phyloP scores from a whole-genome alignment of 2,329 filamentous ascomycete genomes.

The Botryotinia globosa region DNA sequence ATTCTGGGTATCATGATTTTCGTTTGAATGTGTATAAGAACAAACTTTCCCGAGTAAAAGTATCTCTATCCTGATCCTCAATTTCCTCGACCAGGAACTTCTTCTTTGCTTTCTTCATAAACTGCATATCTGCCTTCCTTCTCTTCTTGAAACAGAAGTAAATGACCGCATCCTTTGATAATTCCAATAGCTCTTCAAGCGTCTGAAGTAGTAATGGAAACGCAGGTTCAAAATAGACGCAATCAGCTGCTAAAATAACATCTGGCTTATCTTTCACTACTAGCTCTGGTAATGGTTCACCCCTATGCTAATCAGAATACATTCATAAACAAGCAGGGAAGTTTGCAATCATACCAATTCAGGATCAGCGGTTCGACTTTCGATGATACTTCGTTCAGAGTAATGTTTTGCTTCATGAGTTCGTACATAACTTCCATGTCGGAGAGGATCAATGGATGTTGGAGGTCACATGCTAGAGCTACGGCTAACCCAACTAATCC shows the following conservation, averaged over 20 bases:
- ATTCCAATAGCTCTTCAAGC: constrained; percentile 67
- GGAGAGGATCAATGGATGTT: constrained; percentile 68
- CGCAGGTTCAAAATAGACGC: constrained; percentile 94
- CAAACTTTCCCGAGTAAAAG: constrained; percentile 56
- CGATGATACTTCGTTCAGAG: constrained; percentile 68
- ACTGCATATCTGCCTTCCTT: constrained; percentile 74
- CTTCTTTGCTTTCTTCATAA: constrained; percentile 69
- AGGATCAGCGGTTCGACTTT: constrained; percentile 67
- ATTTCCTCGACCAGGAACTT: constrained; percentile 62
- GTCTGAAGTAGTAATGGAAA: constrained; percentile 85
- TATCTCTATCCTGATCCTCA: constrained; percentile 56
- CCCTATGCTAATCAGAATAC: constrained; percentile 45
- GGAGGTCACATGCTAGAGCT: constrained; percentile 54
- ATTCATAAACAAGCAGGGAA: neutral
- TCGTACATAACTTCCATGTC: constrained; percentile 83
- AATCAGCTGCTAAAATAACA: constrained; percentile 90
- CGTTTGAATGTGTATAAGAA: constrained; percentile 59
- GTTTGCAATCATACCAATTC: constrained; percentile 64
- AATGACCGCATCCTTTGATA: constrained; percentile 62
- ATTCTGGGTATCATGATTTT: constrained; percentile 34
- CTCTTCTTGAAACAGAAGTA: constrained; percentile 96
- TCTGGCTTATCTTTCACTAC: constrained; percentile 62
- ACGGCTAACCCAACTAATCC: constrained; percentile 75
- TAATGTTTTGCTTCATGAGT: constrained; percentile 83
- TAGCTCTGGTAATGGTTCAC: constrained; percentile 54